phyloP scores from a whole-genome alignment of 116 monocot genomes.

The Iris pallida region DNA sequence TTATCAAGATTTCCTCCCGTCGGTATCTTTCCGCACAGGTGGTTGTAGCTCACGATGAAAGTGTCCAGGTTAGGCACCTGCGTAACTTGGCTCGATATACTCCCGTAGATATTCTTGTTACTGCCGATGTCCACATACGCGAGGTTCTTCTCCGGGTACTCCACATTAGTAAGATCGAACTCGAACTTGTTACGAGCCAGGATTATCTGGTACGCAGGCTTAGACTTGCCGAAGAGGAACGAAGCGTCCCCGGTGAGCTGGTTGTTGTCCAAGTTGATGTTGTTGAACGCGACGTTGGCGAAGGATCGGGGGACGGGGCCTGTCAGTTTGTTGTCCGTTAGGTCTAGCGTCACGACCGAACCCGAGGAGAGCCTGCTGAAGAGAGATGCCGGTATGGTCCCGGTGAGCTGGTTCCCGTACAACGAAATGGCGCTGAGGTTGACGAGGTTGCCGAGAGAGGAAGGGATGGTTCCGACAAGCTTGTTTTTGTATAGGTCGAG shows the following conservation, averaged over 20 bases:
- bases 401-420: constrained; percentile 11
- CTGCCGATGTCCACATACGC: background rate
- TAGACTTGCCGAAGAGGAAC: background rate
- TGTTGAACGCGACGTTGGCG: background rate
- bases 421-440: background rate
- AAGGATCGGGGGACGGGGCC: constrained; percentile 16
- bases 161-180: background rate
- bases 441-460: background rate
- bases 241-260: constrained; percentile 3
- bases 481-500: background rate
- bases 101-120: background rate
- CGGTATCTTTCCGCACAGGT: constrained; percentile 19
- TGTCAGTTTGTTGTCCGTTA: constrained; percentile 23
- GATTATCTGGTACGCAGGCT: background rate
- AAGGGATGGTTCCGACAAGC: background rate
- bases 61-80: background rate
- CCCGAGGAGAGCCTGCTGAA: background rate
- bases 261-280: background rate
- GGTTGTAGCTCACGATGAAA: constrained; percentile 22
- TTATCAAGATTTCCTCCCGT: background rate
- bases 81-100: background rate
- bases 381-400: constrained; percentile 14
- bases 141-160: background rate
- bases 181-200: background rate
- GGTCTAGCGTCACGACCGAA: background rate